Evolutionary conservation across 495 filamentous ascomycete genomes (phyloP), one percentile per base, ranked within the genome.

Genomic region (Xylona heveae): DNA sequence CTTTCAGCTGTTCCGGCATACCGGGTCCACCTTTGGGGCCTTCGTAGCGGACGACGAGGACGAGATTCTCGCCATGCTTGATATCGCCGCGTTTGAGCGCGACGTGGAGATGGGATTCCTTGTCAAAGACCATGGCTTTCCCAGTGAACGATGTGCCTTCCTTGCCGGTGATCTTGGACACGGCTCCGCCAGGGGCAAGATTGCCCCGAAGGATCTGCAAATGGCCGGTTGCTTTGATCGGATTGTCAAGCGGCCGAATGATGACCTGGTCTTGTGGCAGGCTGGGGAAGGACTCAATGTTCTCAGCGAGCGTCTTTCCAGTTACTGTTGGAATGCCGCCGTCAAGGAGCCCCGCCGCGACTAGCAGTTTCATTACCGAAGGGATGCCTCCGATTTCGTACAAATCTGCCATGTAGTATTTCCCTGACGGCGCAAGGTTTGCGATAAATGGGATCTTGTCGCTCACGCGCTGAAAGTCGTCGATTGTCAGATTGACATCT

Each of bases 161-260:
- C 49, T 93, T 94, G 13, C 88, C 88, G 0, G 88, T 97, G 50
- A 97, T 97, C 58, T 97, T 97, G 38, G 88, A 85, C 2, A 97
- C 88, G 6, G 88, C 76, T 21, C 88, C 88, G 21, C 75, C 77
- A 1, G 88, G 88, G 2, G 85, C 78, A 23, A 97, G 67, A 52
- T 94, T 94, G 23, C 88, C 88, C 30, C 65, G 65, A 6, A 97
- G 64, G 30, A 97, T 78, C 45, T 88, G 81, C 29, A 97, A 58
- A 49, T 97, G 88, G 24, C 88, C 88, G 6, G 74, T 79, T 1
- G 57, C 29, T 51, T 93, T 94, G 58, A 94, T 92, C 12, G 88
- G 88, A 47, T 83, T 68, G 29, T 61, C 53, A 7, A 94, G 52
- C 0, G 77, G 70, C 1, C 80, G 74, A 49, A 97, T 88, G 47